Base-by-base conservation (phyloP, 2,329 filamentous ascomycete species). In the Penicillium sp. region DNA sequence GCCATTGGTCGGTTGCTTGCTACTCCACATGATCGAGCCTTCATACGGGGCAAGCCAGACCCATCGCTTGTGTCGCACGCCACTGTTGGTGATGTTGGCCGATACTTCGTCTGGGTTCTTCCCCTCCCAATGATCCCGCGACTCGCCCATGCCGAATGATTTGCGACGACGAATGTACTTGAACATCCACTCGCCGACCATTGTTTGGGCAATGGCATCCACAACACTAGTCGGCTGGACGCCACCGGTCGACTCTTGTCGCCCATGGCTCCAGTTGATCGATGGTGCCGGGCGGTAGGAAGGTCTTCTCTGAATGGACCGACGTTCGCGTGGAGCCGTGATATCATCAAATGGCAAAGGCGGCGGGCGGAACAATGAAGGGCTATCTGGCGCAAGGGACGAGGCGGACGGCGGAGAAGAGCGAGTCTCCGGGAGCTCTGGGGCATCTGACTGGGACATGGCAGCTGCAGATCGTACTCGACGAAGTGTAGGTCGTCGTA, bases 31-130 rank as follows among this genome's bases (percentile, higher is more conserved):
- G 43, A 98, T 90, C 9, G 90, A 84, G 46, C 89, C 77, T 66
- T 98, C 92, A 58, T 98, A 96, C 2, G 92, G 92, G 12, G 90
- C 92, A 47, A 98, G 76, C 92, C 92, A 98, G 2, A 98, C 92
- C 92, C 92, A 98, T 62, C 92, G 77, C 69, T 89, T 95, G 62
- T 98, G 92, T 18, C 92, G 69, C 4, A 75, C 84, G 49, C 79
- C 79, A 52, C 75, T 79, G 48, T 71, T 75, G 13, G 70, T 73
- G 42, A 84, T 81, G 47, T 79, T 80, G 64, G 85, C 80, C 46
- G 73, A 82, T 46, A 84, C 79, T 56, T 88, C 80, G 46, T 79
- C 79, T 23, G 75, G 74, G 43, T 73, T 76, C 49, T 75, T 78
- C 15, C 70, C 73, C 30, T 74, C 72, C 57, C 71, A 73, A 14